Evolutionary conservation across 139 green algal species (phyloP), one percentile per base, ranked within the genome.

Genomic region (Trebouxia sp.): DNA sequence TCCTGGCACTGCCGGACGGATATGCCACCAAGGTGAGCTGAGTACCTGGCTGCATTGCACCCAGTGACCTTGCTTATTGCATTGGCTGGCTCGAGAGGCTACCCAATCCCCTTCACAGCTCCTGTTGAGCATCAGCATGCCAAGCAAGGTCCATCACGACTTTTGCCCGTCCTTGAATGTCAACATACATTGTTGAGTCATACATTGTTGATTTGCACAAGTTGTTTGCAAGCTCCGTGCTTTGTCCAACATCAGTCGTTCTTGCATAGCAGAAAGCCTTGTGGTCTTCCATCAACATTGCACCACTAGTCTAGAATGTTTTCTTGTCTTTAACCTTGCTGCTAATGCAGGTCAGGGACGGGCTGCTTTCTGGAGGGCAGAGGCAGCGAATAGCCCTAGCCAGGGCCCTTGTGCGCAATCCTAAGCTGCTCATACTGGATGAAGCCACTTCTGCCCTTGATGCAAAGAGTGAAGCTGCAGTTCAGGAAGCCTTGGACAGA

Each of bases 401-500:
- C 6, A 81, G 90, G 3, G 90, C 90, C 39, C 83, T 92, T 14
- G 78, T 90, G 26, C 84, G 87, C 7, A 35, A 88, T 47, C 88
- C 88, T 9, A 80, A 76, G 55, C 20, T 92, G 48, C 84, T 92
- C 41, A 83, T 93, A 5, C 84, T 93, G 55, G 91, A 93, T 37
- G 89, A 92, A 43, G 84, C 66, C 37, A 55, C 74, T 7, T 53
- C 77, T 28, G 86, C 89, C 32, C 88, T 93, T 70, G 89, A 93
- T 50, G 85, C 88, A 12, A 85, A 92, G 81, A 90, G 83, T 70
- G 88, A 92, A 66, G 85, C 87, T 30, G 80, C 95, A 28, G 94
- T 98, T 50, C 94, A 98, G 87, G 92, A 97, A 80, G 96, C 96
- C 0, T 84, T 99, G 62, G 93, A 98, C 78, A 81, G 91, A 0